Evolutionary conservation across 1,284 basidiomycete genomes (phyloP), one percentile per base, ranked within the genome.

Genomic region (Tremellales sp.): DNA sequence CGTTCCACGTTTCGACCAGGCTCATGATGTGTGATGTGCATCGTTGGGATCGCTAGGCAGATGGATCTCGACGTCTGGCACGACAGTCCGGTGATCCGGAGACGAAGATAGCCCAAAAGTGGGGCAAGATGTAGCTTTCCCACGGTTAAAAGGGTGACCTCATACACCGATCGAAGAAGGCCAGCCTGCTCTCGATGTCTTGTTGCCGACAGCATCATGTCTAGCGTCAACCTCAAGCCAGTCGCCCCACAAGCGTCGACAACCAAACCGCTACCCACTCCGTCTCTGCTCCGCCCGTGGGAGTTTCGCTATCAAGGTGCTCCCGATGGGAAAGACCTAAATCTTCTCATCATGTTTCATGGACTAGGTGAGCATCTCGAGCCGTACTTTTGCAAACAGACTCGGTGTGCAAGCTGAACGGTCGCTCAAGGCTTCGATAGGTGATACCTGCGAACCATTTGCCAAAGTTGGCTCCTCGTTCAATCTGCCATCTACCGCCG

Each of bases 401-500:
- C 12, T 22, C 24, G 27, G 33, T 49, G 5, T 15, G 35, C 27
- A 19, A 8, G 17, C 25, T 33, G 29, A 10, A 10, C 19, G 13
- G 22, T 43, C 41, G 21, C 19, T 33, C 31, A 13, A 45, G 19
- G 12, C 8, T 17, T 45, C 29, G 19, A 10, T 48, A 91, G 90
- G 91, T 21, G 91, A 94, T 70, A 89, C 84, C 0, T 84, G 89
- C 56, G 52, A 75, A 1, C 84, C 88, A 0, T 94, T 94, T 65
- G 78, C 79, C 39, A 81, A 82, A 44, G 80, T 94, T 3, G 90
- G 83, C 2, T 78, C 76, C 41, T 81, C 81, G 31, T 72, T 94
- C 31, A 87, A 84, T 60, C 80, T 94, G 10, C 91, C 91, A 0
- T 87, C 90, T 64, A 94, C 90, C 0, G 89, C 90, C 1, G 79